Evolutionary conservation across 805 yeast species (phyloP).

Genomic region (Grigorovia humatica): DNA sequence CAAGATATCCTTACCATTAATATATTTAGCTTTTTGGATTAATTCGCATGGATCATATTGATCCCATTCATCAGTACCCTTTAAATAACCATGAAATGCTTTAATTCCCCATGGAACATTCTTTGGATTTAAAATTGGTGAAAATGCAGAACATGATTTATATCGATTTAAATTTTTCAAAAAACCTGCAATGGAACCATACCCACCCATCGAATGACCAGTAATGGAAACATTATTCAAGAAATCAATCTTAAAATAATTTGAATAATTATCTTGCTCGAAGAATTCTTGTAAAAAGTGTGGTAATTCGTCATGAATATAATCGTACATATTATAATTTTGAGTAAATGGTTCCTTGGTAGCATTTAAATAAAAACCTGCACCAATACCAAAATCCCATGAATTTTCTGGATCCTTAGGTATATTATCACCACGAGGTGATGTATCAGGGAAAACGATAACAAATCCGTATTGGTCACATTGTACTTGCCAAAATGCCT

Average conservation of each 20-base stretch:
- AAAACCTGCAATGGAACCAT: constrained; percentile 71
- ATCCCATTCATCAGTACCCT: constrained; percentile 43
- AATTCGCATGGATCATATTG: constrained; percentile 80
- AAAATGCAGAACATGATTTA: constrained; percentile 76
- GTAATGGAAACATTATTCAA: constrained; percentile 52
- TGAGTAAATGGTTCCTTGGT: constrained; percentile 57
- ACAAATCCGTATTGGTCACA: constrained; percentile 80
- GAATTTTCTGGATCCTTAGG: constrained; percentile 57
- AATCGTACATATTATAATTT: constrained; percentile 80
- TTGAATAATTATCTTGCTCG: constrained; percentile 22
- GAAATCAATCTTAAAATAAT: constrained; percentile 43
- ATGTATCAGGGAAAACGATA: constrained; percentile 89
- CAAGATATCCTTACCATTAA: constrained; percentile 47
- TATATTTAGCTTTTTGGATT: constrained; percentile 30
- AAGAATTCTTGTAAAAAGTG: constrained; percentile 33
- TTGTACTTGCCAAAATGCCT: constrained; percentile 76
- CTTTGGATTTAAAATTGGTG: constrained; percentile 80
- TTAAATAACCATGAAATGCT: constrained; percentile 66
- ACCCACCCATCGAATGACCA: constrained; percentile 99
- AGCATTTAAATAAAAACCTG: constrained; percentile 90
- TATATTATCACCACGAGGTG: constrained; percentile 75
- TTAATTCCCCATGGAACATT: constrained; percentile 81
- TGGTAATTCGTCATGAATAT: constrained; percentile 67
- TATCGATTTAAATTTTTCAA: constrained; percentile 53
- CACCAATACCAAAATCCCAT: constrained; percentile 91